Conservation (phyloP, 306 rosid genomes). For the Clitoria ternatea region DNA sequence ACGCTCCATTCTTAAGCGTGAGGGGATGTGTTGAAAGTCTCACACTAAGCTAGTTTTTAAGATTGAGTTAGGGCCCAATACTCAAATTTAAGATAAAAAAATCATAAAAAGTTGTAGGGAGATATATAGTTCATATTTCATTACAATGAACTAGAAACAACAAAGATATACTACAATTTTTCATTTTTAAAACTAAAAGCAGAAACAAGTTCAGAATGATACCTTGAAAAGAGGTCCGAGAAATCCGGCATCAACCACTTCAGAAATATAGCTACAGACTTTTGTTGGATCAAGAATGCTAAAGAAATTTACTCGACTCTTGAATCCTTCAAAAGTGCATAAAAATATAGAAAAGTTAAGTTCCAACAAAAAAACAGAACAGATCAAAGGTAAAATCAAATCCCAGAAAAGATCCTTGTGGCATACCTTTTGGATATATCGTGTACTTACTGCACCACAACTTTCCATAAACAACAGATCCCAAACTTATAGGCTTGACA, state of each 20-base stretch:
- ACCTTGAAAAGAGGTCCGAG: conserved; percentile 95
- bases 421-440: conserved; percentile 85
- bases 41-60: too few relatives aligned
- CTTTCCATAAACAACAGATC: conserved; percentile 63
- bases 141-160: conserved; percentile 4
- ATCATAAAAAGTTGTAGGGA: too few relatives aligned
- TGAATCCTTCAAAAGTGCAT: conserved; percentile 61
- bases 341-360: conserved; percentile 14
- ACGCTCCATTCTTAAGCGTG: too few relatives aligned
- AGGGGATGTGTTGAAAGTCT: too few relatives aligned
- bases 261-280: conserved; percentile 62
- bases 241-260: conserved; percentile 82
- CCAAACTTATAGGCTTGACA: conserved; percentile 55
- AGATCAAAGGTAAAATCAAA: neutral
- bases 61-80: too few relatives aligned
- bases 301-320: conserved; percentile 61
- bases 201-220: conserved; percentile 16
- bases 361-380: neutral
- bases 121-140: too few relatives aligned
- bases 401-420: neutral
- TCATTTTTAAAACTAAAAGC: conserved; percentile 12
- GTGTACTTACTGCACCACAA: conserved; percentile 65
- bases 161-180: too few relatives aligned
- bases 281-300: conserved; percentile 63
- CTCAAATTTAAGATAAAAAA: too few relatives aligned